These are phyloP conservation scores for Chlorella vulgaris DNA, from an alignment of 139 green algal species.

Conservation along the genomic window DNA sequence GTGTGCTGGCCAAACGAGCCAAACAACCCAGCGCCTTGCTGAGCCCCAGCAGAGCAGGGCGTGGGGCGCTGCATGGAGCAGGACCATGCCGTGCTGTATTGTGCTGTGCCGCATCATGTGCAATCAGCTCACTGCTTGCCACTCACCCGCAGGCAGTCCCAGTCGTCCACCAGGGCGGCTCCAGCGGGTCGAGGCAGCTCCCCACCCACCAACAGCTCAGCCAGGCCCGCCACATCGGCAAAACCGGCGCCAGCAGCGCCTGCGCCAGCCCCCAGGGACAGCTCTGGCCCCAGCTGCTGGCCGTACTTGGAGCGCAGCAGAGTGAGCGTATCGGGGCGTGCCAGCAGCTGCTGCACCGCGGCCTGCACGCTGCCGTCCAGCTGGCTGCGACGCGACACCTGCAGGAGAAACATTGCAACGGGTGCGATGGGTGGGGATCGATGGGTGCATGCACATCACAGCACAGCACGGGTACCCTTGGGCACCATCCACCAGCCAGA, in stretches of 20 bases:
- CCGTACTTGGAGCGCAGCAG: conserved; percentile 1
- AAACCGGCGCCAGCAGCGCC: background rate
- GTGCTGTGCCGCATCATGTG: background rate
- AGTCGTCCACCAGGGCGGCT: conserved; percentile 81
- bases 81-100: background rate
- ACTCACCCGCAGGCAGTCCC: conserved; percentile 82
- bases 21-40: background rate
- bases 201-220: conserved; percentile 11
- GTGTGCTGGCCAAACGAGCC: background rate
- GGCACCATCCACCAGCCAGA: background rate
- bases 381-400: conserved; percentile 30
- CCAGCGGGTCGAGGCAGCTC: conserved; percentile 18
- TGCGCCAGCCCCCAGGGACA: background rate
- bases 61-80: background rate
- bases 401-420: background rate
- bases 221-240: background rate
- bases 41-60: background rate
- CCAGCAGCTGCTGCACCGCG: conserved; percentile 45
- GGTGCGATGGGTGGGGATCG: background rate
- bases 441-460: background rate
- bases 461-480: background rate
- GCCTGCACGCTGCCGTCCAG: conserved; percentile 52
- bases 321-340: background rate
- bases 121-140: background rate
- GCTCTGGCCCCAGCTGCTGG: background rate